Evolutionary conservation across 345 rosid genomes (phyloP).

Genomic region (Chamaenerion angustifolium): DNA sequence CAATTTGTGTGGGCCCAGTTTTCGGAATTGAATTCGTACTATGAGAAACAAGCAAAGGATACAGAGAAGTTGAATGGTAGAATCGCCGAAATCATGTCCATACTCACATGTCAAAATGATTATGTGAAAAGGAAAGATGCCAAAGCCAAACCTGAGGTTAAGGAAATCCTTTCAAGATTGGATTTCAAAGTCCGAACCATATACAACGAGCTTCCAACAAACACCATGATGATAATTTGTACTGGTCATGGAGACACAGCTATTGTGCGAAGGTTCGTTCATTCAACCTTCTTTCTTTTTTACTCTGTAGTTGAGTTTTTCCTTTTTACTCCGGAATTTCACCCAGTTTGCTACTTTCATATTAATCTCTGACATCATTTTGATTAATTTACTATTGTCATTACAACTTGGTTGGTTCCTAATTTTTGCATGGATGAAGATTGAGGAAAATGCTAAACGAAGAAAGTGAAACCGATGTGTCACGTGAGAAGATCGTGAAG

Average conservation of each 20-base stretch:
- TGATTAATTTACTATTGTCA: neutral
- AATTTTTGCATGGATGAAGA: slow-evolving; percentile 27
- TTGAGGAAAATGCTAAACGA: slow-evolving; percentile 64
- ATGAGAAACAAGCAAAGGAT: slow-evolving; percentile 51
- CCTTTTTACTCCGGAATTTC: neutral
- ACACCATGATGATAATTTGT: slow-evolving; percentile 80
- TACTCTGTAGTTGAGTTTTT: no score
- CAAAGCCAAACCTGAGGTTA: slow-evolving; percentile 41
- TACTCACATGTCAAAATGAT: slow-evolving; percentile 56
- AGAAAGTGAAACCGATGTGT: slow-evolving; percentile 23
- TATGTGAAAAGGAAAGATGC: slow-evolving; percentile 22
- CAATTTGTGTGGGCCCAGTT: slow-evolving; percentile 88
- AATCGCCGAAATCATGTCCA: slow-evolving; percentile 66
- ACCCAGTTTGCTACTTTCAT: neutral
- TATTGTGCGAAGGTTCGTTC: slow-evolving; percentile 56
- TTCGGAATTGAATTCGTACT: slow-evolving; percentile 60
- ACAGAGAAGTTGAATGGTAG: slow-evolving; percentile 43
- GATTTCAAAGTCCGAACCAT: slow-evolving; percentile 40
- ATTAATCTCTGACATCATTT: neutral
- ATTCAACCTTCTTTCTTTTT: neutral
- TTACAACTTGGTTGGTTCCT: neutral
- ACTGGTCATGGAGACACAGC: slow-evolving; percentile 96
- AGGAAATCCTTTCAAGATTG: slow-evolving; percentile 43
- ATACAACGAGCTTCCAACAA: slow-evolving; percentile 49
- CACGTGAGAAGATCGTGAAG: slow-evolving; percentile 64